These are phyloP conservation scores for Tetrapisispora phaffii DNA, from an alignment of 805 yeast genomes.

Conservation along the genomic window DNA sequence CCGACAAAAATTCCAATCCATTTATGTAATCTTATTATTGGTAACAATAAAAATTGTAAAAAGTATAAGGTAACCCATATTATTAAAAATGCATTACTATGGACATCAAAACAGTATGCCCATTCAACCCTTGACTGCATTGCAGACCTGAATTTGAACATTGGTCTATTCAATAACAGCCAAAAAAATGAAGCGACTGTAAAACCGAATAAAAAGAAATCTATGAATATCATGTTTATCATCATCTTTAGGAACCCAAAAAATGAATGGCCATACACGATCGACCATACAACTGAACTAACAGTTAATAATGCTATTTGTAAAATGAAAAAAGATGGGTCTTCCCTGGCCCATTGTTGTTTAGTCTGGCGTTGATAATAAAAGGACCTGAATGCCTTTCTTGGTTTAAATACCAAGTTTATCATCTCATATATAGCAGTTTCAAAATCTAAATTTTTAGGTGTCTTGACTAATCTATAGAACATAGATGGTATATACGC, in stretches of 20 bases:
- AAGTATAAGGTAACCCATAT: slow-evolving; percentile 72
- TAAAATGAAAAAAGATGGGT: slow-evolving; percentile 76
- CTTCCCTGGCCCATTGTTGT: slow-evolving; percentile 80
- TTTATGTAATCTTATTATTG: slow-evolving; percentile 53
- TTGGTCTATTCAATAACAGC: slow-evolving; percentile 57
- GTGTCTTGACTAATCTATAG: slow-evolving; percentile 53
- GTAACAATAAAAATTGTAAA: slow-evolving; percentile 64
- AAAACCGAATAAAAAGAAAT: slow-evolving; percentile 63
- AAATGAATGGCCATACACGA: slow-evolving; percentile 61
- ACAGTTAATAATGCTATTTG: slow-evolving; percentile 55
- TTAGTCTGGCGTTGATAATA: slow-evolving; percentile 76
- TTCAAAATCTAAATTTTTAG: slow-evolving; percentile 72
- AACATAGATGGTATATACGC: slow-evolving; percentile 27
- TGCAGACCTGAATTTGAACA: slow-evolving; percentile 34
- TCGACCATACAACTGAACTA: slow-evolving; percentile 85
- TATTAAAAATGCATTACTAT: slow-evolving; percentile 78
- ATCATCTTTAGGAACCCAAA: slow-evolving; percentile 53
- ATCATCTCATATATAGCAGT: slow-evolving; percentile 89
- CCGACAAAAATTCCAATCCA: slow-evolving; percentile 68
- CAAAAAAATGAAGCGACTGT: slow-evolving; percentile 64
- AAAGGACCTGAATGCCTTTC: slow-evolving; percentile 69
- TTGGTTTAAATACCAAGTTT: slow-evolving; percentile 62
- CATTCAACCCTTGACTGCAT: slow-evolving; percentile 43
- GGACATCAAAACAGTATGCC: slow-evolving; percentile 92
- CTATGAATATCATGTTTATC: slow-evolving; percentile 75